These are phyloP conservation scores for Leishmania braziliensis DNA, from an alignment of 208 protist species.

Conservation along the genomic window DNA sequence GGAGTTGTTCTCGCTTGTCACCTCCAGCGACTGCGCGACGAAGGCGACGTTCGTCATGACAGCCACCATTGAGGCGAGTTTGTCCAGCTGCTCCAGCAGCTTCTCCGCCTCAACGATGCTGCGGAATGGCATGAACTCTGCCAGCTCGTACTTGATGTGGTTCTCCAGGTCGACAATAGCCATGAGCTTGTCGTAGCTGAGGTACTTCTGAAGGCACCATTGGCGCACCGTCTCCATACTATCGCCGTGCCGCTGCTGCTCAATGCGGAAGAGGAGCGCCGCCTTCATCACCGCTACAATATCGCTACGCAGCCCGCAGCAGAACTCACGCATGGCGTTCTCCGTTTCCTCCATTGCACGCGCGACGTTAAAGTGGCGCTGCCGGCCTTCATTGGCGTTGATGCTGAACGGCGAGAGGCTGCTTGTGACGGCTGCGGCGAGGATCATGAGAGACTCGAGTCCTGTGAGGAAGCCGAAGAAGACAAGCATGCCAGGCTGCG, in stretches of 20 bases:
- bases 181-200: conserved; percentile 67
- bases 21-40: conserved; percentile 58
- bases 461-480: conserved; percentile 77
- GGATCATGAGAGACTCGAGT: conserved; percentile 69
- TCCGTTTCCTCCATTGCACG: conserved; percentile 65
- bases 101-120: conserved; percentile 61
- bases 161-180: conserved; percentile 65
- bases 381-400: conserved; percentile 28
- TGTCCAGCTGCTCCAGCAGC: conserved; percentile 62
- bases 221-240: conserved; percentile 54
- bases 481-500: conserved; percentile 65
- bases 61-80: conserved; percentile 56
- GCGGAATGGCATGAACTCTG: conserved; percentile 62
- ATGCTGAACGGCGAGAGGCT: conserved; percentile 69
- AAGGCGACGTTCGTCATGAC: conserved; percentile 66
- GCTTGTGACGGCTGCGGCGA: conserved; percentile 67
- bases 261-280: conserved; percentile 62
- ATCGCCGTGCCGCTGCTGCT: conserved; percentile 34
- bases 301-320: conserved; percentile 66
- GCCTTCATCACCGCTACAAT: conserved; percentile 64
- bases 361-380: conserved; percentile 36
- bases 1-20: conserved; percentile 70
- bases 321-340: conserved; percentile 69
- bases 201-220: conserved; percentile 62
- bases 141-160: conserved; percentile 79